Evolutionary conservation across 768 basidiomycete species (phyloP), one percentile per base, ranked within the genome.

Genomic region (Boletus insuetus): DNA sequence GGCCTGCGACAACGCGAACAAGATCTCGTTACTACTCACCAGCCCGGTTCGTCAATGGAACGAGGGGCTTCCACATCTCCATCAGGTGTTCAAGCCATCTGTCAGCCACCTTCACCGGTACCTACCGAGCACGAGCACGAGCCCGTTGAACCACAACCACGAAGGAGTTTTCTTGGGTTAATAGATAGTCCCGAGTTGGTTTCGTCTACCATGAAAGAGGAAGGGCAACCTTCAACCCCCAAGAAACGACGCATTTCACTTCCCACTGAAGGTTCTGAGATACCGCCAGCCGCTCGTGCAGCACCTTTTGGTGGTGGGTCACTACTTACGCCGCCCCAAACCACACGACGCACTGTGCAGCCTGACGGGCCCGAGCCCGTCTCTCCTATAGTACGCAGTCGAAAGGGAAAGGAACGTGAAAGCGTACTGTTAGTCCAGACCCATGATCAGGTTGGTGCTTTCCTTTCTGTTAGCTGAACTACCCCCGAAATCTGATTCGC

Each of bases 391-490:
- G 38, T 24, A 16, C 54, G 48, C 32, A 70, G 53, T 49, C 60
- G 60, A 32, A 67, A 67, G 49, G 66, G 60, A 20, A 73, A 72
- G 46, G 70, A 59, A 44, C 66, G 68, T 17, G 65, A 62, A 32
- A 40, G 35, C 12, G 43, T 13, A 9, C 40, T 22, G 32, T 29
- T 40, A 19, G 48, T 34, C 11, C 48, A 24, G 26, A 40, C 31
- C 29, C 40, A 54, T 19, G 47, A 57, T 14, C 53, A 48, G 54
- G 65, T 68, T n/a, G 46, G 65, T 62, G 35, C 14, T 54, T 40
- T 49, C 50, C 10, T 29, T 56, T 37, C 14, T 19, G 8, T 44
- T 20, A 51, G 17, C 39, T 7, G 2, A 37, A 46, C 19, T 9
- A 38, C 20, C 7, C 22, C 26, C 3, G 39, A 24, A 35, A 43